phyloP scores from a whole-genome alignment of 2,329 filamentous ascomycete genomes.

The Diaporthe sp. region DNA sequence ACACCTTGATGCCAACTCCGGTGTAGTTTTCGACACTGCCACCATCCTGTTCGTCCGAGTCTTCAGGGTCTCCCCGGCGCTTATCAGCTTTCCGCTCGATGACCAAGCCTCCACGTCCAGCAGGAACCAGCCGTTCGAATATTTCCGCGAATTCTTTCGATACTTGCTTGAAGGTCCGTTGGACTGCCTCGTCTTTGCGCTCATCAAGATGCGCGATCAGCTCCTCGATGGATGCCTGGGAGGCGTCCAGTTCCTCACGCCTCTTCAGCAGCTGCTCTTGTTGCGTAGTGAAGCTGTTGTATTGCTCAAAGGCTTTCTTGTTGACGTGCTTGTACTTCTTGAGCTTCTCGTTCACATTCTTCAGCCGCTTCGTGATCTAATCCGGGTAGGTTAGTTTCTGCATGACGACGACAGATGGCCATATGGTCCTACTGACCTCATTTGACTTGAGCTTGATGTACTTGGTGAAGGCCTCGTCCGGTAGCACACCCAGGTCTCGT shows the following conservation, averaged over 20 bases:
- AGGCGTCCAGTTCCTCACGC: slow-evolving; percentile 87
- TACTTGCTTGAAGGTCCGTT: slow-evolving; percentile 98
- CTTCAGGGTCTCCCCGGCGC: slow-evolving; percentile 70
- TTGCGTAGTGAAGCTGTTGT: slow-evolving; percentile 95
- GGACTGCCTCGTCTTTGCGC: slow-evolving; percentile 97
- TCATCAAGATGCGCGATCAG: slow-evolving; percentile 94
- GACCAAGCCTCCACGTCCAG: slow-evolving; percentile 89
- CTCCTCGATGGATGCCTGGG: slow-evolving; percentile 89
- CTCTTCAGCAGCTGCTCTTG: slow-evolving; percentile 89
- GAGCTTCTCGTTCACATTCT: slow-evolving; percentile 91
- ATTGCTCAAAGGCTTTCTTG: slow-evolving; percentile 99
- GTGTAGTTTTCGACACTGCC: slow-evolving; percentile 93
- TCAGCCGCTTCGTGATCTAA: slow-evolving; percentile 77
- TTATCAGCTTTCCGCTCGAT: slow-evolving; percentile 93
- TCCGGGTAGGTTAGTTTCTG: slow-evolving; percentile 42
- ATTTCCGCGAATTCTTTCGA: slow-evolving; percentile 93
- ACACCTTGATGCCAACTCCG: slow-evolving; percentile 96
- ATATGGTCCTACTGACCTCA: slow-evolving; percentile 66
- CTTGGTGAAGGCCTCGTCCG: slow-evolving; percentile 93
- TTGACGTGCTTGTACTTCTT: slow-evolving; percentile 99
- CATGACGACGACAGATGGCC: background rate
- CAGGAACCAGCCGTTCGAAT: slow-evolving; percentile 94
- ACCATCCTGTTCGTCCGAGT: slow-evolving; percentile 78
- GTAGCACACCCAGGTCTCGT: slow-evolving; percentile 90
- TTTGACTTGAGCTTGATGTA: slow-evolving; percentile 88